Percentiles rank a stretch among this genome's conserved stretches.
These are phyloP conservation scores for Penicillium psychrofluorescens DNA, from an alignment of 495 filamentous ascomycete genomes.

Conservation along the genomic window DNA sequence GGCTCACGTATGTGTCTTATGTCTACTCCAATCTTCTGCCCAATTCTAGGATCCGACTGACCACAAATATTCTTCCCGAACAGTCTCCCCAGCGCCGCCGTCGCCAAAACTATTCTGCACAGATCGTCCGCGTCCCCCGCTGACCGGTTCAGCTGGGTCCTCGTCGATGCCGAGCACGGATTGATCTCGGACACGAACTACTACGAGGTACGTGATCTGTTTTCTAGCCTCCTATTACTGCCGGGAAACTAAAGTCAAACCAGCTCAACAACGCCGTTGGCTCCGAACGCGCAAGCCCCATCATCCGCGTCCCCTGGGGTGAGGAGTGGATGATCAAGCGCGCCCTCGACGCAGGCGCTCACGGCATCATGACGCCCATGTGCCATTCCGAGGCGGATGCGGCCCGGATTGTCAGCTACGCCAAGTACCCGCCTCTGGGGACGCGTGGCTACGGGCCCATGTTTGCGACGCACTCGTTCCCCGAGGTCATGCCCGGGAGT, in stretches of 20 bases:
- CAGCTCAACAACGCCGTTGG: slow-evolving; percentile 47
- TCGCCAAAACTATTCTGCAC: slow-evolving; percentile 31
- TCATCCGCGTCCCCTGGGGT: slow-evolving; percentile 59
- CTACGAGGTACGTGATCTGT: slow-evolving; percentile 21
- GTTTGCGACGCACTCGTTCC: slow-evolving; percentile 37
- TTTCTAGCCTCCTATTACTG: background rate
- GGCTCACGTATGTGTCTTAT: slow-evolving; percentile 27
- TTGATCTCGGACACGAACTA: slow-evolving; percentile 40
- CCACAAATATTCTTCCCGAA: background rate
- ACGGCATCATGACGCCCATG: slow-evolving; percentile 48
- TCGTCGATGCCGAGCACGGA: slow-evolving; percentile 80
- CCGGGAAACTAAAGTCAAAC: slow-evolving; percentile 1
- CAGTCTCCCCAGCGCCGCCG: slow-evolving; percentile 26
- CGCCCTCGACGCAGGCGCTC: slow-evolving; percentile 62
- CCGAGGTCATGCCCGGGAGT: slow-evolving; percentile 28
- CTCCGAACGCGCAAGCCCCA: slow-evolving; percentile 55
- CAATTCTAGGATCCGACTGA: background rate
- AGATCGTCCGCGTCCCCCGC: slow-evolving; percentile 16
- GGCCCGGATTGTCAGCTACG: slow-evolving; percentile 47
- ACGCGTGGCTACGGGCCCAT: slow-evolving; percentile 61
- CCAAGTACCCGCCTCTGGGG: slow-evolving; percentile 62
- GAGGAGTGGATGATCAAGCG: slow-evolving; percentile 71
- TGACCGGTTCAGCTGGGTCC: slow-evolving; percentile 51
- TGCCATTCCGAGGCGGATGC: slow-evolving; percentile 45
- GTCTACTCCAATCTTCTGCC: background rate